phyloP scores from a whole-genome alignment of 2,329 filamentous ascomycete genomes.

The Simplicillium aogashimaense region DNA sequence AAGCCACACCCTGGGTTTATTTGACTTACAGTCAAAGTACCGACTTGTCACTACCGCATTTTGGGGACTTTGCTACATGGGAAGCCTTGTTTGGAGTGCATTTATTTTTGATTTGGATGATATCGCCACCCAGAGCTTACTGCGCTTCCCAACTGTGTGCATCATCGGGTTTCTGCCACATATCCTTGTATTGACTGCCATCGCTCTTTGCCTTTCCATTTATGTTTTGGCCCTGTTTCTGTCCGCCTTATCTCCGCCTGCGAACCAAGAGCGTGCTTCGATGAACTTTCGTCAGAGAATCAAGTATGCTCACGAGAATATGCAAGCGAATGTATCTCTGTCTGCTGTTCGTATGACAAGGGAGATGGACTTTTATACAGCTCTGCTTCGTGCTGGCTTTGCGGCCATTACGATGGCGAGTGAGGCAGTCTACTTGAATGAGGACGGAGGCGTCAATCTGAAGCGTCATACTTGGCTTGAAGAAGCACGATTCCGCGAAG shows the following conservation, averaged over 20 bases:
- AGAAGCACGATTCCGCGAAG: constrained; percentile 70
- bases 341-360: constrained; percentile 70
- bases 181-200: constrained; percentile 74
- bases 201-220: constrained; percentile 63
- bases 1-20: constrained; percentile 72
- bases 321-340: constrained; percentile 84
- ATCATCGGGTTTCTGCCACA: constrained; percentile 94
- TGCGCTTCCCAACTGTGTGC: constrained; percentile 87
- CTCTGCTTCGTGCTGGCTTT: constrained; percentile 77
- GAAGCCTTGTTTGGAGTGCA: constrained; percentile 70
- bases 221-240: constrained; percentile 69
- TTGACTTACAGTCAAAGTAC: constrained; percentile 68
- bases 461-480: constrained; percentile 83
- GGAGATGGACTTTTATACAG: constrained; percentile 94
- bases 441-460: constrained; percentile 67
- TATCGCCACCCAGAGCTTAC: constrained; percentile 51
- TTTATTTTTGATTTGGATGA: constrained; percentile 52
- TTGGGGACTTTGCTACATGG: constrained; percentile 88
- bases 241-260: constrained; percentile 42
- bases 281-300: constrained; percentile 51
- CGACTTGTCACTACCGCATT: constrained; percentile 81
- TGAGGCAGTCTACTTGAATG: constrained; percentile 91
- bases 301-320: constrained; percentile 66
- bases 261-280: constrained; percentile 13
- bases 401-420: constrained; percentile 84